Conservation (phyloP, 2,329 filamentous ascomycete species). For the Myriosclerotinia scirpicola region DNA sequence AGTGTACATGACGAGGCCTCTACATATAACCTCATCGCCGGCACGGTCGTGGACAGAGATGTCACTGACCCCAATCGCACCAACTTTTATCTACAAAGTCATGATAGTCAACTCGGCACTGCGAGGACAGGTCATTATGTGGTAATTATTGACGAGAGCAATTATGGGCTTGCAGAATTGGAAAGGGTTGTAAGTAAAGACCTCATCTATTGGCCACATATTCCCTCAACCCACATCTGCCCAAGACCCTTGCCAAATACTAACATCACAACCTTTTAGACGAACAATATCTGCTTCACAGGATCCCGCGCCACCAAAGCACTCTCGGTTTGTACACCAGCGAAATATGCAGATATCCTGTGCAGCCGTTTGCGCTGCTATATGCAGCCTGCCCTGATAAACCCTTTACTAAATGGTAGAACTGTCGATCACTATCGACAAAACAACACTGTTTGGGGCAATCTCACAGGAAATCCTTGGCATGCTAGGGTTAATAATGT, state of each 20-base stretch:
- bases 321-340: conserved; percentile 79
- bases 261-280: conserved; percentile 48
- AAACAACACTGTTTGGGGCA: not conserved
- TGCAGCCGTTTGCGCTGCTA: conserved; percentile 75
- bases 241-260: no score
- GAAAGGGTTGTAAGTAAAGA: no score
- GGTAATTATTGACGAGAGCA: conserved; percentile 61
- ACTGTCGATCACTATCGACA: not conserved
- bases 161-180: conserved; percentile 41
- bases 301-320: conserved; percentile 82
- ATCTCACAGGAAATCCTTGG: not conserved
- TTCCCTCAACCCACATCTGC: no score
- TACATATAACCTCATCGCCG: not conserved
- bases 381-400: conserved; percentile 44
- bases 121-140: conserved; percentile 43
- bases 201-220: no score
- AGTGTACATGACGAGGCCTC: rapidly evolving
- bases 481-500: not conserved
- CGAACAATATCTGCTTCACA: conserved; percentile 75
- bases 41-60: not conserved
- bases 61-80: not conserved
- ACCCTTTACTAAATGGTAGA: not conserved
- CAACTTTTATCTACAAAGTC: conserved; percentile 10
- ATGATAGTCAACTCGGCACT: conserved; percentile 4
- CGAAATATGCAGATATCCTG: conserved; percentile 84